phyloP scores from a whole-genome alignment of 441 rosid genomes.

The Syzygium syzygioides region DNA sequence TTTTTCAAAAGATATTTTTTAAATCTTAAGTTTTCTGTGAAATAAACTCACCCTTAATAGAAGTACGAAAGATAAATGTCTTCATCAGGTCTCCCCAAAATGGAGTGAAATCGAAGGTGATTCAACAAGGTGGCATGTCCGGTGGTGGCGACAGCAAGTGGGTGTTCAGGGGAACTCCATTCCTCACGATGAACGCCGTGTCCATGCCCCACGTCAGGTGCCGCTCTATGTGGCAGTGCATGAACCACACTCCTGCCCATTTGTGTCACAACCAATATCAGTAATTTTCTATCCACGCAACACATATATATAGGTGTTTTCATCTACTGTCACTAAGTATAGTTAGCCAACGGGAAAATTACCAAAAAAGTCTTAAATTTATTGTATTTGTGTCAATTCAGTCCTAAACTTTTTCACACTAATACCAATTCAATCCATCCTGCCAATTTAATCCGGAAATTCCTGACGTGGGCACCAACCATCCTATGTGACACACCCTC shows the following conservation, averaged over 20 bases:
- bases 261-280: neutral
- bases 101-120: neutral
- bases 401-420: too few species aligned
- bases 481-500: too few species aligned
- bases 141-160: neutral
- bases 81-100: neutral
- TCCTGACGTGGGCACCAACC: too few species aligned
- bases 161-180: neutral
- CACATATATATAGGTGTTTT: neutral
- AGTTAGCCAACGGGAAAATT: too few species aligned
- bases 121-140: conserved; percentile 7
- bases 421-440: too few species aligned
- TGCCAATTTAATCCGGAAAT: too few species aligned
- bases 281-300: neutral
- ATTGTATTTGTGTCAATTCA: too few species aligned
- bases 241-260: neutral
- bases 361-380: too few species aligned
- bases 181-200: neutral
- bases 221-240: conserved; percentile 6
- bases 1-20: too few species aligned
- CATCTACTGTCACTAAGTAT: neutral
- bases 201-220: conserved; percentile 3
- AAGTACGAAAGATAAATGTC: neutral
- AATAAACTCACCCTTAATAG: neutral
- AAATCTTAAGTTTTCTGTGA: too few species aligned